Percentiles rank a stretch among this genome's conserved stretches.
Evolutionary conservation across 768 basidiomycete genomes (phyloP).

Genomic region (Piloderma croceum): DNA sequence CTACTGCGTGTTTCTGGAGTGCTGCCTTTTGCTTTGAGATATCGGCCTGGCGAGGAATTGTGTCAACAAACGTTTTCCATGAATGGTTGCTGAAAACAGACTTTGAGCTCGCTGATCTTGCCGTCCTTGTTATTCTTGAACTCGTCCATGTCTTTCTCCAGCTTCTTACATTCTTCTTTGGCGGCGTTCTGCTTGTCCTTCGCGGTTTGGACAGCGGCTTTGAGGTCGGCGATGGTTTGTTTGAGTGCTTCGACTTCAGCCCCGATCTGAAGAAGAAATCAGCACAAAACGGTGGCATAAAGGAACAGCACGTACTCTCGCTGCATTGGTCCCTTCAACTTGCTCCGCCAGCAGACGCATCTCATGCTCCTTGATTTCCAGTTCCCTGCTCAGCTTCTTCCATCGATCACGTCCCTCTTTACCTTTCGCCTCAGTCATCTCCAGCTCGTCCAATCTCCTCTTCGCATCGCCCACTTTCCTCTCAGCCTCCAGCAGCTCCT

Average conservation of each 20-base stretch:
- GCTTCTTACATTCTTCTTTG: slow-evolving; percentile 71
- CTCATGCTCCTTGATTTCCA: slow-evolving; percentile 90
- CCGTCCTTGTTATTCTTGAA: slow-evolving; percentile 99
- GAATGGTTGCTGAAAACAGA: slow-evolving; percentile 22
- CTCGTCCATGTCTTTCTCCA: slow-evolving; percentile 96
- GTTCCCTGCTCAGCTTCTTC: slow-evolving; percentile 53
- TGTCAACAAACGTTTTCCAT: neutral
- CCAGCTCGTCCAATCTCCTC: slow-evolving; percentile 42
- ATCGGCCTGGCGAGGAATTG: slow-evolving; percentile 44
- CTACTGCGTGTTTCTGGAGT: slow-evolving; percentile 73
- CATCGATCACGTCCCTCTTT: slow-evolving; percentile 55
- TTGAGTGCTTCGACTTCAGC: slow-evolving; percentile 73
- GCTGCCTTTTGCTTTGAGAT: slow-evolving; percentile 78
- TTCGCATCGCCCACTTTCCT: slow-evolving; percentile 47
- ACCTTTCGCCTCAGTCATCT: slow-evolving; percentile 49
- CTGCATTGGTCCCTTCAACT: slow-evolving; percentile 82
- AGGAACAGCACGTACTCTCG: slow-evolving; percentile 77
- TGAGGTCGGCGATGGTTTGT: slow-evolving; percentile 53
- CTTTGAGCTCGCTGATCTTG: slow-evolving; percentile 92
- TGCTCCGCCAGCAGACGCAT: slow-evolving; percentile 77
- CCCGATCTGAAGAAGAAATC: too few species aligned
- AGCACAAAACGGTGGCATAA: too few species aligned
- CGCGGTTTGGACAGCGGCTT: slow-evolving; percentile 53
- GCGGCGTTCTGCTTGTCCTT: slow-evolving; percentile 75
- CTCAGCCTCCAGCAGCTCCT: slow-evolving; percentile 73